These are phyloP conservation scores for Juglanconis oblonga DNA, from an alignment of 2,329 filamentous ascomycete genomes.

Conservation along the genomic window DNA sequence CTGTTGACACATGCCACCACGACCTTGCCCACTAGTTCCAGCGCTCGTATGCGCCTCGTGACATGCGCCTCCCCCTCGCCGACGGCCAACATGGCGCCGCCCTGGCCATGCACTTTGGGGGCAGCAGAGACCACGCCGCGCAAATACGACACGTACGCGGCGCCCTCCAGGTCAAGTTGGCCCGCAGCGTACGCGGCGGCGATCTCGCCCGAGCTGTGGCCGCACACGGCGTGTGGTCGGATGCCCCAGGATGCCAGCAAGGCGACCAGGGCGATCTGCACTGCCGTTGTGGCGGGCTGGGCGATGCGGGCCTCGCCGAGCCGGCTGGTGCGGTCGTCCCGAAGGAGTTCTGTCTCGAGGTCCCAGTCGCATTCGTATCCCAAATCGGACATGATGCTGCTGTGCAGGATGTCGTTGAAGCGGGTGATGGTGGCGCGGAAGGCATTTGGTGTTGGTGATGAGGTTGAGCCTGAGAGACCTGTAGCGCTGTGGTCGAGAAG, in stretches of 20 bases:
- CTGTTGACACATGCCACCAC: conserved; percentile 12
- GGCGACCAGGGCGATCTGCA: conserved; percentile 41
- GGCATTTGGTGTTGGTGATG: not conserved
- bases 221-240: conserved; percentile 29
- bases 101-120: conserved; percentile 7
- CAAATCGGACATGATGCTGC: too few species aligned
- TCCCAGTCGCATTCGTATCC: too few species aligned
- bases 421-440: conserved; percentile 39
- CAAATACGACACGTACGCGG: not conserved
- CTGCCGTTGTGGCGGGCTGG: too few species aligned
- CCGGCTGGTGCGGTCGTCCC: too few species aligned
- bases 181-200: conserved; percentile 36
- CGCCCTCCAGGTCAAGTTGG: not conserved
- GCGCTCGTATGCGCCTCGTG: too few species aligned
- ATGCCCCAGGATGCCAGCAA: conserved; percentile 31
- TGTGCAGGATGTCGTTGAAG: too few species aligned
- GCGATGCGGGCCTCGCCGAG: too few species aligned
- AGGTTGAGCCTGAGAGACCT: too few species aligned
- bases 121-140: not conserved
- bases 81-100: not conserved
- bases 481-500: conserved; percentile 10
- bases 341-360: too few species aligned
- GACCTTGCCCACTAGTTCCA: conserved; percentile 1
- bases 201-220: conserved; percentile 40
- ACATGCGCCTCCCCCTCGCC: not conserved